Evolutionary conservation across 176 grass and related monocot species (phyloP), one percentile per base, ranked within the genome.

Genomic region (Panicum miliaceum): DNA sequence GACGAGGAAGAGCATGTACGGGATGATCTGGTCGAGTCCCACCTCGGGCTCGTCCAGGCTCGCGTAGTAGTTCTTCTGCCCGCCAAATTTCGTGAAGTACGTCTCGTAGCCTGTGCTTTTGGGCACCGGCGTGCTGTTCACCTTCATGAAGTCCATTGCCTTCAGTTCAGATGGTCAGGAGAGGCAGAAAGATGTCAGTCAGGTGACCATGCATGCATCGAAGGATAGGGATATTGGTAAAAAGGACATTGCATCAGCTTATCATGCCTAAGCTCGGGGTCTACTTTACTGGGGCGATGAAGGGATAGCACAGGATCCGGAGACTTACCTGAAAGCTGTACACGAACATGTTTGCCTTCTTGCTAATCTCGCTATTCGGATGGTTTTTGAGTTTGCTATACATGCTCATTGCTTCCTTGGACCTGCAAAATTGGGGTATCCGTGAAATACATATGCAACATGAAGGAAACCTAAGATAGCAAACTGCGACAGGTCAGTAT

Each of bases 111-210:
- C 96, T 9, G 93, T 98, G 77, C 20, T 88, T n/a, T 54, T 77
- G 12, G 89, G 48, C 64, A 88, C 22, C 0, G 91, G 76, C 9
- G 83, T 38, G 59, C 89, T 84, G 26, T 78, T 84, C 1, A 91
- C 91, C 81, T 98, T 98, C 92, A 98, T 88, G 85, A 93, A 89
- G 27, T 95, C 92, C 87, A 94, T 94, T 47, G 95, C 95, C 91
- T 98, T 88, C 23, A 54, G 19, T 32, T 88, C 23, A 54, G 32
- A 25, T 25, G 8, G 60, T 40, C 50, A 64, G 22, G 19, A 26
- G 20, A 89, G 38, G 3, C 29, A 66, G 22, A 7, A 68, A 48
- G 36, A 22, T 8, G 36, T 27, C 29, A 32, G 29, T 32, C 29
- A 64, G 19, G 14, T 26, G 26, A 45, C 43, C 29, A 32, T 32